phyloP scores from a whole-genome alignment of 306 rosid species.

The Prunus davidiana region DNA sequence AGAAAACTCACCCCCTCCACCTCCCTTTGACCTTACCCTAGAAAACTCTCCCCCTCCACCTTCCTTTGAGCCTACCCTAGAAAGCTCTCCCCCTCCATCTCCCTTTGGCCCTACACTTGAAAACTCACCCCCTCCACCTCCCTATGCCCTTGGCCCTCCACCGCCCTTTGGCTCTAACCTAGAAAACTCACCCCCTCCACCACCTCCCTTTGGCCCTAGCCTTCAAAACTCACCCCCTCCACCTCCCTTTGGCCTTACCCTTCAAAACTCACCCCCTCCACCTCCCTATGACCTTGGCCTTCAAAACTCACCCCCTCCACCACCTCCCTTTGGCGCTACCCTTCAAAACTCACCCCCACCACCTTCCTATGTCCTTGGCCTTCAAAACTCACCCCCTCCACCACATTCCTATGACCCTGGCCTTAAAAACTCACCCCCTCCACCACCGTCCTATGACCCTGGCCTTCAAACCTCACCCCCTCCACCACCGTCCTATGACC shows the following conservation, averaged over 20 bases:
- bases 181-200: neutral
- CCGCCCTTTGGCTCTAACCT: too few species aligned
- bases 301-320: neutral
- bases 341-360: too few species aligned
- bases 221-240: neutral
- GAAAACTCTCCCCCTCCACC: too few species aligned
- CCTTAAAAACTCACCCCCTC: too few species aligned
- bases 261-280: neutral
- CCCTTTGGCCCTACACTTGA: too few species aligned
- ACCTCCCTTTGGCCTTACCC: neutral
- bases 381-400: neutral
- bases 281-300: neutral
- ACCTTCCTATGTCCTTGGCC: too few species aligned
- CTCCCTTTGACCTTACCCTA: too few species aligned
- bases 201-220: neutral
- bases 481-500: neutral
- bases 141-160: neutral
- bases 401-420: neutral
- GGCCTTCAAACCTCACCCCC: neutral
- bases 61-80: too few species aligned
- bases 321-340: neutral
- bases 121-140: too few species aligned
- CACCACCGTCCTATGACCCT: neutral
- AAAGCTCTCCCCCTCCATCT: too few species aligned
- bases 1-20: neutral